Evolutionary conservation across 2,329 filamentous ascomycete genomes (phyloP), one percentile per base, ranked within the genome.

Genomic region (Paracamarosporium sp.): DNA sequence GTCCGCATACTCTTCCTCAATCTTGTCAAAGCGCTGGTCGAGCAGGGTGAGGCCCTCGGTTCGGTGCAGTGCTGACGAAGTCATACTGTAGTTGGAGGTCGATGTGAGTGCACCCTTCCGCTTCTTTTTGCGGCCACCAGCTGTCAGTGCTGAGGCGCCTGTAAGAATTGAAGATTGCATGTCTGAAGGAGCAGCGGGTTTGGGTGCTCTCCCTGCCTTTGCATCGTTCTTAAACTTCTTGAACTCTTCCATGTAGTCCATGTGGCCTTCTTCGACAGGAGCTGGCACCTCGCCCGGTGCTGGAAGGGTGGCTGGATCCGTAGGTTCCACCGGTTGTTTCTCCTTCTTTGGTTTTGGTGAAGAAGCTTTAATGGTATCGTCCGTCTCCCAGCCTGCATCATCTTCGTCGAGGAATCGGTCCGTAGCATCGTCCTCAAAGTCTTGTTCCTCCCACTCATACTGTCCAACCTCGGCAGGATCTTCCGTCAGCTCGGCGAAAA

Each of bases 361-460:
- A 22, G 64, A 68, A 20, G 85, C 81, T 90, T 96, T 73, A 89
- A 83, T 92, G 0, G 95, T 99, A 66, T 88, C 89, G 75, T 99
- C 95, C 7, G 93, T 96, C 78, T 97, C 93, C 93, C 93, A 99
- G 5, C 94, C 95, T 1, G 90, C 90, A 51, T 94, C 92, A 5
- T 90, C 87, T 7, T 83, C 83, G 13, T 85, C 85, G 13, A 73
- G 61, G 51, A 72, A 74, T 53, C 82, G 81, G 46, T 81, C 78
- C 58, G 84, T 67, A 12, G 71, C 62, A 28, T 70, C 64, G 30
- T 65, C 63, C 13, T 77, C 67, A 48, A 71, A 85, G 1, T 78
- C 71, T 9, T 82, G 80, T 55, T 86, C 86, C 40, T 95, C 90
- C 75, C 94, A 98, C 61, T 96, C 92, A 44, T 88, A 85, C 30